Conservation (phyloP, 768 basidiomycete species). For the Gelatoporia subvermispora region DNA sequence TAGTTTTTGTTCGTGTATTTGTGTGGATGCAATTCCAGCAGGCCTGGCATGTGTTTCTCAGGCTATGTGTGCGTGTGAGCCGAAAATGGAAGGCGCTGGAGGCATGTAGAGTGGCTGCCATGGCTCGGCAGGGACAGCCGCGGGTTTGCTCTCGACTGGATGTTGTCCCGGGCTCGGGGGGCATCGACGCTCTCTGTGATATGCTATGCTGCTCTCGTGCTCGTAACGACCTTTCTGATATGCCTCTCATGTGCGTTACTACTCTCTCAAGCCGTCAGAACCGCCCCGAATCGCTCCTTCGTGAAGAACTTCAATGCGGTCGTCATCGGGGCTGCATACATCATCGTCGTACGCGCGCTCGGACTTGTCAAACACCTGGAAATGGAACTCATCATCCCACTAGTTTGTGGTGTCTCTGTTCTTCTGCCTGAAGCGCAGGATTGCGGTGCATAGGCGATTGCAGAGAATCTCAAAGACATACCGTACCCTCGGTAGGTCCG, state of each 20-base stretch:
- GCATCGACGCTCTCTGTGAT: conserved; percentile 48
- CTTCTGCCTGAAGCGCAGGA: conserved; percentile 63
- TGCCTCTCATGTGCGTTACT: conserved; percentile 62
- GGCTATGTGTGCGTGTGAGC: too few species aligned
- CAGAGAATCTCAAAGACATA: conserved; percentile 64
- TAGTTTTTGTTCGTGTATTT: too few species aligned
- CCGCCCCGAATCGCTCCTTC: conserved; percentile 50
- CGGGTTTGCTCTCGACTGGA: conserved; percentile 3
- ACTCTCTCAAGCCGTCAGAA: conserved; percentile 69
- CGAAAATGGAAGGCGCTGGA: too few species aligned
- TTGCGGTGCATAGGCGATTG: conserved; percentile 60
- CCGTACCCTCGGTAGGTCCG: conserved; percentile 43
- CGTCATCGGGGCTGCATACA: conserved; percentile 67
- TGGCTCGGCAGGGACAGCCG: background rate
- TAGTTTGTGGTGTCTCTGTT: conserved; percentile 53
- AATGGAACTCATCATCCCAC: background rate
- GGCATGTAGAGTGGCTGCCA: too few species aligned
- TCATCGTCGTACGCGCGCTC: conserved; percentile 50
- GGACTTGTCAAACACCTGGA: background rate
- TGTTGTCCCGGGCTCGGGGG: conserved; percentile 29
- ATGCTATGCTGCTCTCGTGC: conserved; percentile 39
- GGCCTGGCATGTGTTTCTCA: too few species aligned
- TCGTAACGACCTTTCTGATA: conserved; percentile 34
- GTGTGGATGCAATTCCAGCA: too few species aligned
- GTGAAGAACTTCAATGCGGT: conserved; percentile 61